phyloP scores from a whole-genome alignment of 768 basidiomycete species.

The Boletus vermiculosoides region DNA sequence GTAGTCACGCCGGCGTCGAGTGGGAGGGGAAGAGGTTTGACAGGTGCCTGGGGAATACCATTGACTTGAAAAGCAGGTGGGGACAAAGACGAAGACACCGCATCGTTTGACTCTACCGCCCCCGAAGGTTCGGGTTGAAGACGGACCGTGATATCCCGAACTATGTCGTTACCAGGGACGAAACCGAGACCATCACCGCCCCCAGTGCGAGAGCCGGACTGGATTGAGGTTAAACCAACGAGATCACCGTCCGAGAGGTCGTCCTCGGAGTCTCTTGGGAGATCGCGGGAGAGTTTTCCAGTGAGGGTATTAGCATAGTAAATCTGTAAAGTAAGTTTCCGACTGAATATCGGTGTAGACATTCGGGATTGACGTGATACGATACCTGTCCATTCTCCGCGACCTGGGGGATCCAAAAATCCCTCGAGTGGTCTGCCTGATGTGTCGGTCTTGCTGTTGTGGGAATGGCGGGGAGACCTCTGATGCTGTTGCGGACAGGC shows the following conservation, averaged over 20 bases:
- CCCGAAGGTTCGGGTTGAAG: background rate
- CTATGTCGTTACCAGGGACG: slow-evolving; percentile 24
- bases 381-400: slow-evolving; percentile 77
- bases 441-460: slow-evolving; percentile 1
- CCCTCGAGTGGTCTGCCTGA: slow-evolving; percentile 40
- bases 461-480: slow-evolving; percentile 33
- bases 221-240: slow-evolving; percentile 48
- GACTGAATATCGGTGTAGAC: background rate
- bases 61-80: background rate
- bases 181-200: slow-evolving; percentile 49
- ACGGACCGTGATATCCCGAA: background rate
- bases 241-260: slow-evolving; percentile 59
- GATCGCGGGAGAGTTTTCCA: slow-evolving; percentile 73
- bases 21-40: slow-evolving; percentile 8
- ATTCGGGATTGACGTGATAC: slow-evolving; percentile 6
- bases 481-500: slow-evolving; percentile 20
- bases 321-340: slow-evolving; percentile 51
- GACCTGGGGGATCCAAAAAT: slow-evolving; percentile 91
- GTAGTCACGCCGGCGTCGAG: background rate
- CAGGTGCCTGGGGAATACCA: background rate
- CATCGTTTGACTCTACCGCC: background rate
- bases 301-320: slow-evolving; percentile 91
- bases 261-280: slow-evolving; percentile 66
- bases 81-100: background rate
- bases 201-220: slow-evolving; percentile 50